Evolutionary conservation across 106 monocot genomes (phyloP), one percentile per base, ranked within the genome.

Genomic region (Gastrodia elata): DNA sequence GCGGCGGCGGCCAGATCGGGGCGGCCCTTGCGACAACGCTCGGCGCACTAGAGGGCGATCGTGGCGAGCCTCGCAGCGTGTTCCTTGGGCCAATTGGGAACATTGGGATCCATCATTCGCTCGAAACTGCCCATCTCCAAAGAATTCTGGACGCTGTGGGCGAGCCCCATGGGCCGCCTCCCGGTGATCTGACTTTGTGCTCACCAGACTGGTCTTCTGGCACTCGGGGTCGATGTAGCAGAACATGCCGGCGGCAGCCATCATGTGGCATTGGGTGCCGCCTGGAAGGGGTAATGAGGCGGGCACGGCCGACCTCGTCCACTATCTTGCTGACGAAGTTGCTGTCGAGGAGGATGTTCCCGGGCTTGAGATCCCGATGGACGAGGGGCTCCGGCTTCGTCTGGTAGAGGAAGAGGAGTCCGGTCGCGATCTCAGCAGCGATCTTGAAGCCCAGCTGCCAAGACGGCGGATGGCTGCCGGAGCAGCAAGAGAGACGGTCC

Each of bases 141-240:
- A 1, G 86, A 79, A 24, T 38, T 38, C 22, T 77, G 76, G 8
- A 84, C 71, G 44, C 55, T 67, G 48, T 82, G 83, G 0, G 85
- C 67, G 9, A 89, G 81, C 35, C 89, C 89, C 81, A 86, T 84
- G 0, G 89, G 86, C 8, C 73, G 79, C 38, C 70, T 61, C 2
- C 71, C 86, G 0, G 89, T 89, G 38, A 89, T 89, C 89, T 0
- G 89, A 89, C 32, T 86, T 89, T 0, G 76, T 81, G 9, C 89
- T 81, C 3, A 89, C 72, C 79, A 81, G 77, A 7, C 89, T 86
- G 15, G 83, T 86, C 41, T 86, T 83, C 77, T 89, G 89, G 77
- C 86, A 89, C 79, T 89, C 89, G 4, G 89, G 89, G 35, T 89
- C 89, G 15, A 89, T 89, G 74, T 89, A 89, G 55, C 83, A 89